Evolutionary conservation across 2,329 filamentous ascomycete genomes (phyloP).

Genomic region (Aureobasidium zeae): DNA sequence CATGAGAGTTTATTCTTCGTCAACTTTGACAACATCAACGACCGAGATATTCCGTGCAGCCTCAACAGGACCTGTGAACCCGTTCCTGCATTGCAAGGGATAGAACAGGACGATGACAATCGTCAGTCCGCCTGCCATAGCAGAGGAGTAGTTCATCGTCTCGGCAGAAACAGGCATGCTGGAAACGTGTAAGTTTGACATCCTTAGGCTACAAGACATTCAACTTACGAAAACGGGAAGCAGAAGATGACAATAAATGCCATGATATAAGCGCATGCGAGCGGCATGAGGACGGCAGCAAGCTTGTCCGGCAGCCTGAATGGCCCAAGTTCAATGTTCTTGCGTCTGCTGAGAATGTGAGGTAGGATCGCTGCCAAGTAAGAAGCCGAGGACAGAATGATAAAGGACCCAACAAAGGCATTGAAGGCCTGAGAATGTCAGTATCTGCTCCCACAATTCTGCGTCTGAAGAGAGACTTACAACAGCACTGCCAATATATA

Average conservation of each 20-base stretch:
- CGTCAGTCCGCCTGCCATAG: conserved; percentile 32
- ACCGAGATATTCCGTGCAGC: conserved; percentile 5
- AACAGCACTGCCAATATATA: conserved; percentile 57
- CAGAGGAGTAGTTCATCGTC: conserved; percentile 37
- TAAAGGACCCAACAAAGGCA: conserved; percentile 54
- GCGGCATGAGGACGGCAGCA: conserved; percentile 44
- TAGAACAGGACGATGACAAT: conserved; percentile 31
- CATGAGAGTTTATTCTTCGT: conserved; percentile 3
- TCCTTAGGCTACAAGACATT: too few species aligned
- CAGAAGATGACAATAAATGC: conserved; percentile 56
- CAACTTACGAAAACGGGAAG: conserved; percentile 36
- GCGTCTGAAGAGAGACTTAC: background rate
- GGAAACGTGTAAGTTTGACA: background rate
- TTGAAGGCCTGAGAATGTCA: conserved; percentile 44
- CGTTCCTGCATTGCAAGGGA: conserved; percentile 22
- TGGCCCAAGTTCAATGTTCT: conserved; percentile 45
- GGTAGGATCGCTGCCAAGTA: conserved; percentile 56
- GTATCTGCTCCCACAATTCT: background rate
- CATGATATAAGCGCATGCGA: conserved; percentile 49
- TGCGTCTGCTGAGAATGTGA: conserved; percentile 32
- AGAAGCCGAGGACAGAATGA: conserved; percentile 46
- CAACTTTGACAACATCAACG: conserved; percentile 3
- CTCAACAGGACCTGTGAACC: conserved; percentile 30
- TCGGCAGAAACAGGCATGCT: conserved; percentile 25
- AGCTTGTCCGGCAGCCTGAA: conserved; percentile 45